Evolutionary conservation across 139 green algal genomes (phyloP).

Genomic region (Mesotaenium endlicherianum): DNA sequence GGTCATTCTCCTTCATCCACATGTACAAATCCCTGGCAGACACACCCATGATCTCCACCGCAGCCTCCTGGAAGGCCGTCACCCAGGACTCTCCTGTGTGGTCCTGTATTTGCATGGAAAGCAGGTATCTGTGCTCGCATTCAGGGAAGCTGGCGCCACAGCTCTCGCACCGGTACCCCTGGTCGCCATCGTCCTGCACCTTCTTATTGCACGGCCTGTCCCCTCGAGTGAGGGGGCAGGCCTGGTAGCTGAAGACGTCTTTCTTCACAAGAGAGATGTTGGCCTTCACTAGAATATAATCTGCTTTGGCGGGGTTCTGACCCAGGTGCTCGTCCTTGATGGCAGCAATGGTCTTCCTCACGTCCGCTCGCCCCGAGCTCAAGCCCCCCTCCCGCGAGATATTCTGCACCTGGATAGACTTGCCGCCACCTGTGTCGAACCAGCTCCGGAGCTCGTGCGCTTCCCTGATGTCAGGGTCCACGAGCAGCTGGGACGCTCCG

Average conservation of each 20-base stretch:
- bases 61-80: conserved; percentile 59
- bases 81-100: conserved; percentile 62
- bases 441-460: conserved; percentile 64
- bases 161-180: conserved; percentile 49
- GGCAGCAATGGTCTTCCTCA: conserved; percentile 62
- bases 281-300: conserved; percentile 66
- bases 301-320: conserved; percentile 52
- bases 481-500: conserved; percentile 59
- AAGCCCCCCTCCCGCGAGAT: conserved; percentile 54
- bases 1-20: conserved; percentile 11
- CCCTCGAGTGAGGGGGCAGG: conserved; percentile 63
- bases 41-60: conserved; percentile 28
- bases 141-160: conserved; percentile 23
- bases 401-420: conserved; percentile 49
- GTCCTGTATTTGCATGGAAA: conserved; percentile 55
- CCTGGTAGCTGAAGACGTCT: conserved; percentile 71
- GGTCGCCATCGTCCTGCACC: conserved; percentile 55
- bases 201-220: conserved; percentile 78
- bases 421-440: conserved; percentile 43
- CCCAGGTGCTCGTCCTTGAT: conserved; percentile 85
- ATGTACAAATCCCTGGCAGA: conserved; percentile 10
- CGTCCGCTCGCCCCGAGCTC: conserved; percentile 60
- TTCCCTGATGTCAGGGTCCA: conserved; percentile 74
- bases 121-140: conserved; percentile 47
- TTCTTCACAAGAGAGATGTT: conserved; percentile 64